These are phyloP conservation scores for Phytophthora hybrid DNA, from an alignment of 352 stramenopile genomes.

Conservation along the genomic window DNA sequence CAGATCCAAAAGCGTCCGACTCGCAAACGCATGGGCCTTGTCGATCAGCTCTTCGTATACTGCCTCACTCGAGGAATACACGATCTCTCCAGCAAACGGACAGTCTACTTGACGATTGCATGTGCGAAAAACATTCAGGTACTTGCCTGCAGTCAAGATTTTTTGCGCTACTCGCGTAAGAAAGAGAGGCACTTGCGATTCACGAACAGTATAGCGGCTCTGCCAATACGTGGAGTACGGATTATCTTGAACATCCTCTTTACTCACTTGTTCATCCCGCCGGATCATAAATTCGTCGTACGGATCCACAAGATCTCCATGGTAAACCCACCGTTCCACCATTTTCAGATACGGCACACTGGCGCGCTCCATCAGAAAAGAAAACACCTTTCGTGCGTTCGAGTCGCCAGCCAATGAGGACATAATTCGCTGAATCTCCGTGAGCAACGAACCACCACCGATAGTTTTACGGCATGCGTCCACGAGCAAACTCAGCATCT, in stretches of 20 bases:
- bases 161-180: slow-evolving; percentile 79
- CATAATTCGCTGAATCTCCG: slow-evolving; percentile 88
- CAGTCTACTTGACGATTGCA: slow-evolving; percentile 84
- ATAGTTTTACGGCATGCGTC: slow-evolving; percentile 73
- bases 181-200: slow-evolving; percentile 85
- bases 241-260: slow-evolving; percentile 88
- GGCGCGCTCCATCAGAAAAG: slow-evolving; percentile 85
- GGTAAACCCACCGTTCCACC: slow-evolving; percentile 92
- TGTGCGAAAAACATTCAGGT: slow-evolving; percentile 91
- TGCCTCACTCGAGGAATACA: slow-evolving; percentile 68
- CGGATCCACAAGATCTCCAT: slow-evolving; percentile 89
- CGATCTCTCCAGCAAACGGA: slow-evolving; percentile 78
- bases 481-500: slow-evolving; percentile 90
- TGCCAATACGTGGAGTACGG: slow-evolving; percentile 94
- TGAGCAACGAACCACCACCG: slow-evolving; percentile 93
- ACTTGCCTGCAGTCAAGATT: slow-evolving; percentile 93
- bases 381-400: slow-evolving; percentile 80
- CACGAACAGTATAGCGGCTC: slow-evolving; percentile 82
- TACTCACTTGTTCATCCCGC: slow-evolving; percentile 77
- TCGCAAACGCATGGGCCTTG: slow-evolving; percentile 85
- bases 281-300: slow-evolving; percentile 94
- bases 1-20: slow-evolving; percentile 75
- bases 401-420: slow-evolving; percentile 81
- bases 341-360: slow-evolving; percentile 92
- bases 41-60: slow-evolving; percentile 89